Base-by-base conservation (phyloP, 164 flowering plant species). In the Aristolochia fimbriata region DNA sequence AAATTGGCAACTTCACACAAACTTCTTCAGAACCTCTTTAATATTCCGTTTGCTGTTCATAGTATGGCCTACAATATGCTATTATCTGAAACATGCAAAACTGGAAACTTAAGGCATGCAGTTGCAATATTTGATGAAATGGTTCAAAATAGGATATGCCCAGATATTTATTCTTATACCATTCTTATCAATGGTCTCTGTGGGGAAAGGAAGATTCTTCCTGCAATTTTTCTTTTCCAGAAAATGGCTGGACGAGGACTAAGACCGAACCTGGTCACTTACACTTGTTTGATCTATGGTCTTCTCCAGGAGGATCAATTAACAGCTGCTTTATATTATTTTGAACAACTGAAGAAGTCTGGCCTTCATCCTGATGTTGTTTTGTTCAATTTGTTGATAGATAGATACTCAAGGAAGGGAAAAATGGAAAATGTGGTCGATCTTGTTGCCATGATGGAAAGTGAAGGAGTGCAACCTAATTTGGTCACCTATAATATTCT, bases 401-500 rank as follows among this genome's bases (percentile, higher is more conserved):
- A 85, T 80, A 85, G 86, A 58, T 79, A 65, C 60, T 81, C 86
- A 16, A 81, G 85, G 66, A 65, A 65, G 67, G 86, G 91, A n/a
- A 60, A 77, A 56, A 61, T 80, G 59, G 61, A 41, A 19, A 72
- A 62, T 65, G 82, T 71, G 52, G 63, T 69, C 57, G 30, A 69
- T 43, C 56, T 72, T 47, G 41, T 79, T 33, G 60, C 71, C 19
- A 59, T 21, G 47, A 74, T 83, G 80, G 63, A 27, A 47, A 56
- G 64, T 22, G 54, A 55, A 62, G 74, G 64, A 53, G 22, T 77
- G 43, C n/a, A 20, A 50, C 87, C 87, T 53, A 83, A 53, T 76
- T 65, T 84, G 73, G 71, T 71, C 64, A 81, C 97, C 13, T 85
- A 71, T 69, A 90, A 87, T 58, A 84, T 84, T 70, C 85, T 87